Base-by-base conservation (phyloP, 2,329 filamentous ascomycete genomes). In the Cyclaneusma minus region DNA sequence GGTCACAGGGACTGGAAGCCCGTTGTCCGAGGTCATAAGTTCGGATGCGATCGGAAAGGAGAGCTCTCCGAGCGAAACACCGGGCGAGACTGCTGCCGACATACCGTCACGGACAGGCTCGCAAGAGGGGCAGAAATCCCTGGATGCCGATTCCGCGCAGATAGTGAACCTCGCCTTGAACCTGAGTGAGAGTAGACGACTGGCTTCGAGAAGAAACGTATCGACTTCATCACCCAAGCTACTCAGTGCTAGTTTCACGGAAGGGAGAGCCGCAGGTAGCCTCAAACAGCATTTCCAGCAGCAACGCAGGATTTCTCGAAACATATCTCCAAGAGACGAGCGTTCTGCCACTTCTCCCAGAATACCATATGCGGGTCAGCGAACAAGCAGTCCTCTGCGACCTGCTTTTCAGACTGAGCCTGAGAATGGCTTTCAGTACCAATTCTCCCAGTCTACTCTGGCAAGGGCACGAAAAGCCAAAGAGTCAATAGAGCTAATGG, bases 121-220 rank as follows among this genome's bases (percentile, higher is more conserved):
- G 23, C 42, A 32, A 28, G 32, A 43, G 4, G 38, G 30, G 16
- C 35, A 35, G 23, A 35, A 45, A 9, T 40, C 49, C 4, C 47
- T 79, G 12, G 71, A 83, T 40, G 63, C 78, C 32, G 85, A 94
- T 43, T 78, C 85, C 6, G 70, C 77, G 4, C 81, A 93, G 49
- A 91, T 95, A 36, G 83, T 95, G 21, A 84, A 84, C 43, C 80
- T 95, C 67, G 87, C 87, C 2, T 54, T 95, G 39, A 89, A 77
- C 36, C 54, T 95, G 25, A 92, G 80, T 55, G 83, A 94, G 50
- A 81, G 76, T 43, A 69, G 72, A 36, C 69, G 70, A 44, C 63
- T 62, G 52, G 79, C 60, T 34, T 69, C 55, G 49, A 67, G 58
- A 50, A 64, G 56, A 50, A 71, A 47, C 48, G 63, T 51, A 19